Evolutionary conservation across 164 flowering plant species (phyloP), one percentile per base, ranked within the genome.

Genomic region (Saururus chinensis): DNA sequence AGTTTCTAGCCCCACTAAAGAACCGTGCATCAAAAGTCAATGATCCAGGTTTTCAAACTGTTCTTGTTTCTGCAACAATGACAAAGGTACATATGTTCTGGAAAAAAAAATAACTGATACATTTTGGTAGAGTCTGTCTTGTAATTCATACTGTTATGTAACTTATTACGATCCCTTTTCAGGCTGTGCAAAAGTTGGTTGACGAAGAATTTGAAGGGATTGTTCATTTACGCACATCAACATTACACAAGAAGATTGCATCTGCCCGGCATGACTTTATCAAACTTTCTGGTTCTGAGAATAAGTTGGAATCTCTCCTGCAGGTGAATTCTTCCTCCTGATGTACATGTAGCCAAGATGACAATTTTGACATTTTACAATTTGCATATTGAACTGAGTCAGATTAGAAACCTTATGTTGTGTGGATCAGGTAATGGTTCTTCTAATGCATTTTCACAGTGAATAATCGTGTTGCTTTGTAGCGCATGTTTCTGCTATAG

Each of bases 161-260:
- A 45, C 14, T 45, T 9, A 13, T 12, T 13, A 17, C 11, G 14
- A 45, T 45, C 41, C n/a, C 56, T 23, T 62, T 78, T 42, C 72
- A 93, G 97, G 97, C 83, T 56, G 99, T 93, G 68, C 97, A 88
- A 71, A 85, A 71, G 69, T 73, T 93, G 75, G 60, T 93, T 63
- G 95, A 93, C 65, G 99, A 93, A 79, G 99, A 93, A 65, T 93
- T 90, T 74, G 82, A 85, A 73, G 99, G 97, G 26, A 82, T 93
- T 56, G 59, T 41, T 24, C 95, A 93, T 79, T 64, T 90, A 62
- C 86, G 89, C 45, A 93, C 99, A 57, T 90, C 97, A 19, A 69
- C 93, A 19, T 75, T 93, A 71, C 99, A 93, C 73, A 93, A 85
- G 77, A 93, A 85, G 79, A 77, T 90, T 76, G 88, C 99, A 70